Evolutionary conservation across 1,284 basidiomycete species (phyloP).

Genomic region (Chalciporus piperatoides): DNA sequence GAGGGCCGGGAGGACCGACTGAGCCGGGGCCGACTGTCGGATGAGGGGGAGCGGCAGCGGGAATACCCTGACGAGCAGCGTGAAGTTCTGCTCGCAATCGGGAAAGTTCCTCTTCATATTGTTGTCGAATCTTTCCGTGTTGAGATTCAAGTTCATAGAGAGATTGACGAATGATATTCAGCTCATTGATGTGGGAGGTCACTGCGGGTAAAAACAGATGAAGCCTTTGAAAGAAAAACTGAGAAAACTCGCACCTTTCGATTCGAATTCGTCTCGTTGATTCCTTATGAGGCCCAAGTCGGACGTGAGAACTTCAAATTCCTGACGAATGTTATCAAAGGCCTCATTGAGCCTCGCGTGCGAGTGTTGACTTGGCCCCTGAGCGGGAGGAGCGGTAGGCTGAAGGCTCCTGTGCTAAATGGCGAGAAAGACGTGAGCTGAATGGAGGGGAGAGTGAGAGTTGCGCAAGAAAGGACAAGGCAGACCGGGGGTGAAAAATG

Average conservation of each 20-base stretch:
- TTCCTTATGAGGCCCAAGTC: constrained; percentile 69
- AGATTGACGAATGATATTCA: constrained; percentile 69
- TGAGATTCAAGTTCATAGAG: constrained; percentile 76
- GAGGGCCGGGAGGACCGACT: constrained; percentile 31
- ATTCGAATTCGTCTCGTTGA: constrained; percentile 89
- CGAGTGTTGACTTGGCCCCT: constrained; percentile 39
- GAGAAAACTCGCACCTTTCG: constrained; percentile 57
- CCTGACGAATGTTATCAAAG: constrained; percentile 80
- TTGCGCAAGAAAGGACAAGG: constrained; percentile 1
- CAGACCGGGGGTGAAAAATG: constrained; percentile 28
- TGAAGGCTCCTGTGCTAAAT: constrained; percentile 64
- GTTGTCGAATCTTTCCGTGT: constrained; percentile 66
- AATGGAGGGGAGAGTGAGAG: neutral
- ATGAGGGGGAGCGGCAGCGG: constrained; percentile 32
- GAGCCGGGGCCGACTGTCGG: constrained; percentile 33
- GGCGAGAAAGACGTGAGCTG: constrained; percentile 19
- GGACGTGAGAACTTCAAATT: constrained; percentile 77
- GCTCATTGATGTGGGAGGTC: constrained; percentile 65
- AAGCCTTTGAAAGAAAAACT: constrained; percentile 1
- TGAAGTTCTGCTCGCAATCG: constrained; percentile 66
- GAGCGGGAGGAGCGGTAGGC: constrained; percentile 48
- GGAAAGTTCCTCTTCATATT: constrained; percentile 73
- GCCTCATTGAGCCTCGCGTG: constrained; percentile 67
- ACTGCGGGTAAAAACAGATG: constrained; percentile 40
- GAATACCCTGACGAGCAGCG: constrained; percentile 36